A percentile compares a stretch with the other conserved stretches of the same genome.
Evolutionary conservation across 139 green algal genomes (phyloP).

Genomic region (Picochlorum sp.): DNA sequence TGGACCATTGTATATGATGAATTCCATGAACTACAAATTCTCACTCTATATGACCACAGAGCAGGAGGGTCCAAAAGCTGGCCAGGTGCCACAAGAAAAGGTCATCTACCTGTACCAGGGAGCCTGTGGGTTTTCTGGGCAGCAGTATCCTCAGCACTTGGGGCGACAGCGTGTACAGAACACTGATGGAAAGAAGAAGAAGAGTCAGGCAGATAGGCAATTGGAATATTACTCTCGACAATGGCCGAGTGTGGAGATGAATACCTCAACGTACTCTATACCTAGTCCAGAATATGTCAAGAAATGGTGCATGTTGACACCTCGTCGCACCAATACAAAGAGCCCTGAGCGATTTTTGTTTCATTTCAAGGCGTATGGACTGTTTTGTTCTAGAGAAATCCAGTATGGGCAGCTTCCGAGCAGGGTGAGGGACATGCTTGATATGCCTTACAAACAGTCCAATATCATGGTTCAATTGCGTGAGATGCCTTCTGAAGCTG

Average conservation of each 20-base stretch:
- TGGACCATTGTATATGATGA: too few relatives aligned
- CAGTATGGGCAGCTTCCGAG: slow-evolving; percentile 4
- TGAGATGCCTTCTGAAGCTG: slow-evolving; percentile 1
- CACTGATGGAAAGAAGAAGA: too few relatives aligned
- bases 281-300: slow-evolving; percentile 8
- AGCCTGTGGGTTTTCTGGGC: background rate
- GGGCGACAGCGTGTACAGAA: background rate
- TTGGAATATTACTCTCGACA: background rate
- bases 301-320: slow-evolving; percentile 15
- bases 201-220: background rate
- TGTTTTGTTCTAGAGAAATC: slow-evolving; percentile 28
- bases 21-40: too few relatives aligned
- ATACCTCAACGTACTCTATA: slow-evolving; percentile 36
- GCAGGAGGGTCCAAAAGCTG: too few relatives aligned
- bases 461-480: background rate
- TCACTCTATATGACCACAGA: too few relatives aligned
- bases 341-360: slow-evolving; percentile 28
- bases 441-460: background rate
- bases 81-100: too few relatives aligned
- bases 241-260: slow-evolving; percentile 25
- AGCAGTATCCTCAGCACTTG: slow-evolving; percentile 1
- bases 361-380: slow-evolving; percentile 46
- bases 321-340: background rate
- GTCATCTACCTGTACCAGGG: background rate
- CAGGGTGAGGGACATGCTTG: background rate